Evolutionary conservation across 108 stramenopile genomes (phyloP).

Genomic region (Fragilariopsis cylindrus): DNA sequence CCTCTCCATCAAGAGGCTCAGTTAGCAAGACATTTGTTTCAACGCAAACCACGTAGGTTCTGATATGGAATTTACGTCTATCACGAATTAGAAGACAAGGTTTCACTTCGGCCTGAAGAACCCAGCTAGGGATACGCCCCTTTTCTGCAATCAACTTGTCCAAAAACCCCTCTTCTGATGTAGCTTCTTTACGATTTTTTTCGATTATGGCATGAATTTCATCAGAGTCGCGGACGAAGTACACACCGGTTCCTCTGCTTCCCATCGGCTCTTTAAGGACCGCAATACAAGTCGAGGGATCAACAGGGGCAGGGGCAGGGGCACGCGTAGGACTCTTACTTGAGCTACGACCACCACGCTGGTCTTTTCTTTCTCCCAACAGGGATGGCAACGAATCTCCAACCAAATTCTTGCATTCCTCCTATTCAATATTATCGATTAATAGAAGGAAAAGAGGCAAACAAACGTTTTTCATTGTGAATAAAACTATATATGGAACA

Average conservation of each 20-base stretch:
- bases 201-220: constrained; percentile 52
- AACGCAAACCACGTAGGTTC: constrained; percentile 47
- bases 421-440: neutral
- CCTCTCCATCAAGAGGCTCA: neutral
- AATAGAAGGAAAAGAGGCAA: neutral
- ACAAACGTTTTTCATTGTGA: neutral
- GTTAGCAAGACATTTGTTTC: constrained; percentile 32
- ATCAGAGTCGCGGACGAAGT: constrained; percentile 49
- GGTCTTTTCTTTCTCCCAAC: constrained; percentile 13
- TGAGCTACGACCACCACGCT: too few species aligned
- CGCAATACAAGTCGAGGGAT: constrained; percentile 18
- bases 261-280: constrained; percentile 70
- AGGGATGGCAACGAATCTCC: constrained; percentile 38
- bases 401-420: constrained; percentile 54
- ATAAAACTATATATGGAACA: too few species aligned
- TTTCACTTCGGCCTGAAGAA: constrained; percentile 56
- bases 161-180: constrained; percentile 38
- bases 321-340: too few species aligned
- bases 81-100: constrained; percentile 49
- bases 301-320: neutral
- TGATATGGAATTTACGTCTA: constrained; percentile 56
- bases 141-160: constrained; percentile 48
- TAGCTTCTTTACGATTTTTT: constrained; percentile 43
- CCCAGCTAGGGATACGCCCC: constrained; percentile 63
- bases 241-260: constrained; percentile 47